These are phyloP conservation scores for Clarireedia homoeocarpa DNA, from an alignment of 2,329 filamentous ascomycete genomes.

Conservation along the genomic window DNA sequence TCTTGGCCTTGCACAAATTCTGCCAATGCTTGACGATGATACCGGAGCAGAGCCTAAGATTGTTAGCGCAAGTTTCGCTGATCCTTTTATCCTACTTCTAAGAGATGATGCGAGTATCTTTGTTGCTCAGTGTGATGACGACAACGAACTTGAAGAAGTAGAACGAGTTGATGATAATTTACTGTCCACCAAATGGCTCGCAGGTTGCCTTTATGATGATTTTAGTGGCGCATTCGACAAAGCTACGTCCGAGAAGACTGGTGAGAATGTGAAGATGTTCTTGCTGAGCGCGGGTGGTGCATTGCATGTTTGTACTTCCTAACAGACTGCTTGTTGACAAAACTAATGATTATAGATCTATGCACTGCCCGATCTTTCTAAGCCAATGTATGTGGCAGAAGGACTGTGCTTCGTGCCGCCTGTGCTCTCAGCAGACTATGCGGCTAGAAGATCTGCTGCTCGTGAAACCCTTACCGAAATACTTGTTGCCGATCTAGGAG, in stretches of 20 bases:
- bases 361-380: conserved; percentile 62
- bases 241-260: conserved; percentile 31
- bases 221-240: conserved; percentile 46
- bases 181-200: conserved; percentile 63
- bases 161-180: conserved; percentile 52
- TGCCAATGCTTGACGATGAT: conserved; percentile 88
- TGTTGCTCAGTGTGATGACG: conserved; percentile 70
- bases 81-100: conserved; percentile 77
- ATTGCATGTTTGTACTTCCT: conserved; percentile 54
- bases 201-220: conserved; percentile 78
- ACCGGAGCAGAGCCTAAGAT: conserved; percentile 74
- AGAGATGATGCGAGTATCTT: conserved; percentile 77
- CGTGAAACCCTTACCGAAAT: conserved; percentile 73
- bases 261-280: conserved; percentile 60
- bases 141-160: conserved; percentile 79
- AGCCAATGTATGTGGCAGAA: conserved; percentile 66
- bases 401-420: conserved; percentile 72
- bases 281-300: conserved; percentile 68
- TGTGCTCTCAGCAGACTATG: conserved; percentile 63
- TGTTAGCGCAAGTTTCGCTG: conserved; percentile 72
- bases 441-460: conserved; percentile 59
- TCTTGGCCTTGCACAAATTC: conserved; percentile 80
- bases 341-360: conserved; percentile 51
- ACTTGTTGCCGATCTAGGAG: conserved; percentile 77
- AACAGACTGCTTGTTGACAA: not conserved